Base-by-base conservation (phyloP, 352 stramenopile genomes). In the Globisporangium carolinianum region DNA sequence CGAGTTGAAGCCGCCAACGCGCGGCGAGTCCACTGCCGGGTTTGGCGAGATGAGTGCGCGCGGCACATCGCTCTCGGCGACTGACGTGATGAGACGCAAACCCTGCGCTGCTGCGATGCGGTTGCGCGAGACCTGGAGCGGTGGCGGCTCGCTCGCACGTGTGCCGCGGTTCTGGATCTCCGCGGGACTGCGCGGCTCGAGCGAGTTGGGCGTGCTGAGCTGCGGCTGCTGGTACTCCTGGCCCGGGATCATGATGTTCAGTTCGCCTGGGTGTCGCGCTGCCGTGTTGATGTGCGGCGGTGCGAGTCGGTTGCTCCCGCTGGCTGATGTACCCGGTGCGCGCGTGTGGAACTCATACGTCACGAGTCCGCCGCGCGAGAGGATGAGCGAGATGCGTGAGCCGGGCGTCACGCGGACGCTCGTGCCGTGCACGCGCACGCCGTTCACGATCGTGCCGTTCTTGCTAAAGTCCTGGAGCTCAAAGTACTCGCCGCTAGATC, bases 381-480 rank as follows among this genome's bases (percentile, higher is more conserved):
- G 60, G 32, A 95, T 95, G 3, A 95, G 72, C 0, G 86, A 94
- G 50, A 95, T 92, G 4, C 86, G 75, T 17, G 86, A 86, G 2
- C 86, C 84, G 1, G 83, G 66, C 0, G 72, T 80, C 9, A 95
- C 71, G 3, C 76, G 77, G 38, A 90, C 73, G 48, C 73, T 91
- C 0, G 83, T 87, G 39, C 84, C 84, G 57, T 95, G 86, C 10
- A 95, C 75, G 5, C 86, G 75, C 8, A 94, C 83, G n/a, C 86
- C 86, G 47, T 95, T 92, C 1, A 95, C 86, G 32, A 95, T 94
- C 0, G 83, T 95, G 2, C 86, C 86, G 48, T 95, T 95, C 61
- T 95, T 95, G 60, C 83, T 94, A 53, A 94, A 94, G 37, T 95
- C 86, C 65, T 94, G 83, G 15, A 95, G 68, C 57, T 95, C 86